Base-by-base conservation (phyloP, 805 yeast genomes). In the Debaryomyces castellii region DNA sequence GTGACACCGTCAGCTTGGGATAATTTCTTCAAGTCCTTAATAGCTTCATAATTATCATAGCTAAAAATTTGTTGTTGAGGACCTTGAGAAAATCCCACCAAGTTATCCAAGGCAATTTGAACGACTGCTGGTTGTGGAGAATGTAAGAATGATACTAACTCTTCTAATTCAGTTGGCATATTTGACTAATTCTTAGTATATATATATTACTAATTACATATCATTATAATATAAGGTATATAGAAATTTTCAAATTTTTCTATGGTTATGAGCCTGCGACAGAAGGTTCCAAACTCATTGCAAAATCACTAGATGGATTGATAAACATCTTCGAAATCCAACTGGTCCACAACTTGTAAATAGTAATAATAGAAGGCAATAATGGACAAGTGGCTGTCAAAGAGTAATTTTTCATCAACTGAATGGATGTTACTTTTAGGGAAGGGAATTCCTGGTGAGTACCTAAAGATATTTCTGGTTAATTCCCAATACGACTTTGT, bases 51-150 rank as follows among this genome's bases (percentile, higher is more conserved):
- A 55, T 87, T 78, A 59, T 89, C 83, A 57, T 82, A 78, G 50
- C 79, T 76, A 70, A 92, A 92, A 24, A 89, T 72, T 30, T 72
- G 69, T 41, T 80, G 81, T 28, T 83, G 79, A 2, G 83, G 74
- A 7, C 92, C 92, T 39, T 83, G 80, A 8, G 96, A 85, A 62
- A 77, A 88, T 2, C 91, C 95, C 10, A 89, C 89, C 44, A 90
- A 64, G 61, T 89, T 83, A 56, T 87, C 94, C 40, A 91, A 71
- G 0, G 97, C 97, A 46, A 90, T 84, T 54, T 85, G 89, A 48
- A 85, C 81, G 25, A 89, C 87, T 9, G 85, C 85, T 2, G 87
- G 83, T 59, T 86, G 89, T 1, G 87, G 85, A 6, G 92, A 81
- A 62, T 88, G 96, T 49, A 91, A 73, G 60, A 91, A 90, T 40